These are phyloP conservation scores for Paecilomyces sp. DNA, from an alignment of 2,329 filamentous ascomycete species.

Conservation along the genomic window DNA sequence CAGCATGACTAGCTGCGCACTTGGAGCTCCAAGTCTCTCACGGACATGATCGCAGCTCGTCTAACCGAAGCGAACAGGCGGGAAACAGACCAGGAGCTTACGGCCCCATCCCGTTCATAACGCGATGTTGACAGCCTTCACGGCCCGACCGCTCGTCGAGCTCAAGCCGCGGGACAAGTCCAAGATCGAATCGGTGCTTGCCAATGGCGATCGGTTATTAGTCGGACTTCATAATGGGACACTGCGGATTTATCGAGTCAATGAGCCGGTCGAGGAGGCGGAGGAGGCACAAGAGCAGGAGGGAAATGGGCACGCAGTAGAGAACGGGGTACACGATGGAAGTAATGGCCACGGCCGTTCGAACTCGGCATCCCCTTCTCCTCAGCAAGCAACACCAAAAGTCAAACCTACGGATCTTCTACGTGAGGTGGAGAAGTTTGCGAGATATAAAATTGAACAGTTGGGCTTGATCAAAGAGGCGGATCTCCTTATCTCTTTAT, in stretches of 20 bases:
- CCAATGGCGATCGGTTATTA: conserved; percentile 85
- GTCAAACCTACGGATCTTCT: conserved; percentile 69
- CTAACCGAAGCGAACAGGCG: conserved; percentile 10
- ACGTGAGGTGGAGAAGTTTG: conserved; percentile 91
- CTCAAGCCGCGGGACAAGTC: conserved; percentile 92
- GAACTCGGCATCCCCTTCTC: conserved; percentile 2
- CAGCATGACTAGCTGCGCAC: conserved; percentile 7
- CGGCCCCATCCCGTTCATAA: conserved; percentile 11
- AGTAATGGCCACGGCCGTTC: conserved; percentile 4
- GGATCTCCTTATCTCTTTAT: conserved; percentile 81
- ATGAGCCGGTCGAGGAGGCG: conserved; percentile 49
- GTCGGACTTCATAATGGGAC: conserved; percentile 86
- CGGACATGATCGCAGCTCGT: conserved; percentile 11
- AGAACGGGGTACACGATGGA: conserved; percentile 9
- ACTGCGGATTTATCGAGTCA: conserved; percentile 85
- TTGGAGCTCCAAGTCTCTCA: conserved; percentile 1
- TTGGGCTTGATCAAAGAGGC: conserved; percentile 94
- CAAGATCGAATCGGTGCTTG: conserved; percentile 91
- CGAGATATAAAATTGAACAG: conserved; percentile 81
- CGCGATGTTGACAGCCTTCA: conserved; percentile 91
- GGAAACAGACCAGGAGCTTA: conserved; percentile 4
- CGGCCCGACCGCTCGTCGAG: conserved; percentile 92
- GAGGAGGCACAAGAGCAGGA: conserved; percentile 29
- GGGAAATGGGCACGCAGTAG: conserved; percentile 7
- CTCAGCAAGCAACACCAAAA: conserved; percentile 12